Evolutionary conservation across 192 early-diverging fungal species (phyloP), one percentile per base, ranked within the genome.

Genomic region (Chytriomyces confervae): DNA sequence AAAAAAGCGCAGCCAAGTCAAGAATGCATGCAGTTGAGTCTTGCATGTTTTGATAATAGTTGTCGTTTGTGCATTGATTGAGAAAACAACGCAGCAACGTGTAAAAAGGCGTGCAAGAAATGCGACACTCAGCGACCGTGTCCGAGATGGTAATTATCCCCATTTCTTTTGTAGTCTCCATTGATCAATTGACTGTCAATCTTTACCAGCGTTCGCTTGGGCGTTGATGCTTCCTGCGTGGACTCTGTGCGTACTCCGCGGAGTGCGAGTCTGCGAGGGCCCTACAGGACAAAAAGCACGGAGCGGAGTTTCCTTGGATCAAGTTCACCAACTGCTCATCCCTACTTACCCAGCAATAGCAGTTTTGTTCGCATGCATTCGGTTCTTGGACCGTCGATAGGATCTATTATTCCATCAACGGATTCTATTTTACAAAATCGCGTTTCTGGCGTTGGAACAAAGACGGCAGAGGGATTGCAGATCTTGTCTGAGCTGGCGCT

Each of bases 21-120:
- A 57, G 53, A 57, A 57, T 57, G 53, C 53, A 57, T 57, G 53
- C 53, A 57, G 1, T 57, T 57, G 53, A 57, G 53, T 57, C 20
- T 57, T 20, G 3, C 4, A 4, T 57, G 13, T 20, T 20, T 57
- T 57, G 16, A 57, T n/a, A 57, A n/a, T n/a, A 1, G 20, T 13
- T 20, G 53, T 57, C 16, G 53, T 57, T 57, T 20, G n/a, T n/a
- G n/a, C n/a, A n/a, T n/a, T n/a, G n/a, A 13, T 20, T n/a, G n/a
- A 4, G 53, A 1, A 10, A 57, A 10, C 10, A n/a, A 10, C 51
- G 0, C 51, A n/a, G 10, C n/a, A 0, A 57, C 13, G 16, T 57
- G 53, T n/a, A n/a, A n/a, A n/a, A n/a, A n/a, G n/a, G n/a, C n/a
- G n/a, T 57, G 53, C 53, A 57, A 57, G 53, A 13, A 20, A 57